A percentile compares a stretch with the other conserved stretches of the same genome.
phyloP scores from a whole-genome alignment of 1,284 basidiomycete species.

The Pisolithus thermaeus region DNA sequence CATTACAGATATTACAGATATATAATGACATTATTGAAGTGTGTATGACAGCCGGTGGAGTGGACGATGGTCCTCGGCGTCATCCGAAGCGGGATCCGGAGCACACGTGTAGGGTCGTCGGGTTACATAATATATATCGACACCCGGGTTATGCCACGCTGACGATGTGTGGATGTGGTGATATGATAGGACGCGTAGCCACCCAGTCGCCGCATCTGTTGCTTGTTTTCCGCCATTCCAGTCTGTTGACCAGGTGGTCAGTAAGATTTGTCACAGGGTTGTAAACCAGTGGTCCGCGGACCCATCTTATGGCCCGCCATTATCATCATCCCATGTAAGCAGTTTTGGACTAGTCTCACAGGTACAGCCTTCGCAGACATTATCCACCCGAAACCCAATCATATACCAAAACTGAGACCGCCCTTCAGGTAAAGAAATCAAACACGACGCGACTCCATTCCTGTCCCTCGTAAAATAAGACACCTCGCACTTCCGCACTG shows the following conservation, averaged over 20 bases:
- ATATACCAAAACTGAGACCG: neutral
- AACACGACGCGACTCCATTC: slow-evolving; percentile 71
- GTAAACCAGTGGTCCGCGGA: neutral
- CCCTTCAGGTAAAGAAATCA: slow-evolving; percentile 43
- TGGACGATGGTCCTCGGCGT: slow-evolving; percentile 1
- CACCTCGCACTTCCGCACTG: slow-evolving; percentile 75
- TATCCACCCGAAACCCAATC: neutral
- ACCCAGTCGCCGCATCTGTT: too few species aligned
- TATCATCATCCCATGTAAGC: neutral
- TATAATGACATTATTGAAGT: neutral
- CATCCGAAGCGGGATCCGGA: neutral
- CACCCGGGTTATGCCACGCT: neutral
- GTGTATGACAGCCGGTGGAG: neutral
- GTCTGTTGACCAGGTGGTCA: too few species aligned
- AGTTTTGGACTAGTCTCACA: neutral
- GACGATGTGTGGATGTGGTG: too few species aligned
- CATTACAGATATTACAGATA: too few species aligned
- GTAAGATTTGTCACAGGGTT: too few species aligned
- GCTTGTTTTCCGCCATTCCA: too few species aligned
- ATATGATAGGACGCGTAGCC: too few species aligned
- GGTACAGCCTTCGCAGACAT: neutral
- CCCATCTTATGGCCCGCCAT: neutral
- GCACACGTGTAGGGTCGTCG: neutral
- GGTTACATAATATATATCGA: neutral
- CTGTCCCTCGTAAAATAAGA: slow-evolving; percentile 62